Conservation (phyloP, 495 filamentous ascomycete genomes). For the Thermochaetoides thermophila region DNA sequence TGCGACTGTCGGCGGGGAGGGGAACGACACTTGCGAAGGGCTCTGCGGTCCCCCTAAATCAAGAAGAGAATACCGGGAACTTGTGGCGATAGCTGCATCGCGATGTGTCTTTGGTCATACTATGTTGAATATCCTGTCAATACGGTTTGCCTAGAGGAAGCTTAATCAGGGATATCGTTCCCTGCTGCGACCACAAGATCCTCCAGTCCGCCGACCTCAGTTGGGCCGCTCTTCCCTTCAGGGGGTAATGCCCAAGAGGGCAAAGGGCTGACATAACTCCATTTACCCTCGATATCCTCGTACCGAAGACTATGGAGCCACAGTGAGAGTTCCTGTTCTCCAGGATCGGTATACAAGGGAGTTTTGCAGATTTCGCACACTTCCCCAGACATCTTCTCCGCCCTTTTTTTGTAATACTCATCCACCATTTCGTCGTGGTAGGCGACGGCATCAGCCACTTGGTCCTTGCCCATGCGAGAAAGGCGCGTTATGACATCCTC, state of each 20-base stretch:
- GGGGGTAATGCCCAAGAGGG: constrained; percentile 81
- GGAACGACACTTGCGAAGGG: no score
- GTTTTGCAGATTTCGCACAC: constrained; percentile 69
- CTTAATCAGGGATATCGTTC: constrained; percentile 11
- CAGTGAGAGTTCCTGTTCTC: constrained; percentile 74
- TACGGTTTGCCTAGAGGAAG: neutral
- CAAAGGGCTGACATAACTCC: constrained; percentile 75
- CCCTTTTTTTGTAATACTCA: constrained; percentile 67
- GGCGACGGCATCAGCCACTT: constrained; percentile 75
- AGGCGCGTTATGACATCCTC: constrained; percentile 79
- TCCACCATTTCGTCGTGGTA: constrained; percentile 90
- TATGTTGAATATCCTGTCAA: neutral
- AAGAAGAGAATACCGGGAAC: no score
- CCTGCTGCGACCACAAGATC: constrained; percentile 34
- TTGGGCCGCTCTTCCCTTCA: constrained; percentile 42
- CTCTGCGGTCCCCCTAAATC: no score
- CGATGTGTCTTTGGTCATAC: no score
- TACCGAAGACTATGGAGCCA: constrained; percentile 88
- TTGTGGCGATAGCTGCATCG: no score
- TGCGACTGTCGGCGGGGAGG: no score
- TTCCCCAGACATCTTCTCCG: constrained; percentile 83
- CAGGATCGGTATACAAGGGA: constrained; percentile 83
- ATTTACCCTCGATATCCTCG: constrained; percentile 60
- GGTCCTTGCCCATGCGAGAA: constrained; percentile 82
- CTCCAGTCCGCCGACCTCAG: constrained; percentile 38